A percentile compares a stretch with the other conserved stretches of the same genome.
phyloP scores from a whole-genome alignment of 768 basidiomycete genomes.

The Astraeus odoratus region DNA sequence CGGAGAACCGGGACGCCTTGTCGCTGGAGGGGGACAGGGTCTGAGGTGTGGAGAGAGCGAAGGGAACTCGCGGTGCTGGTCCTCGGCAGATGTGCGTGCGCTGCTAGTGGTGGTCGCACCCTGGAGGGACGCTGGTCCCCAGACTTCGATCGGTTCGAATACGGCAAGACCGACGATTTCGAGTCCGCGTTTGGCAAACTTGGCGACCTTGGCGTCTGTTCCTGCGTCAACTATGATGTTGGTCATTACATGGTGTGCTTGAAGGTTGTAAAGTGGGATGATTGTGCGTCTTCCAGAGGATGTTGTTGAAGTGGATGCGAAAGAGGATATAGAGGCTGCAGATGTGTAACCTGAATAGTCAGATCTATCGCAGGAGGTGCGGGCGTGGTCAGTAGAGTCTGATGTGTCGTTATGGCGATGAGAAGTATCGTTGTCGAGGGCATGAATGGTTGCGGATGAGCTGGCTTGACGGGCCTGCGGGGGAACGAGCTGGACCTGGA shows the following conservation, averaged over 20 bases:
- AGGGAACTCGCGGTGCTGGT: conserved; percentile 16
- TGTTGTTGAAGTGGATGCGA: conserved; percentile 37
- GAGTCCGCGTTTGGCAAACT: conserved; percentile 63
- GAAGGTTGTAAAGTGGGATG: conserved; percentile 81
- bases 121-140: conserved; percentile 24
- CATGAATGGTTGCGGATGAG: conserved; percentile 33
- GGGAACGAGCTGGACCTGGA: conserved; percentile 89
- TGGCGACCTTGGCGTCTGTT: conserved; percentile 80
- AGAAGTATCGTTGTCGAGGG: conserved; percentile 38
- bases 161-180: conserved; percentile 73
- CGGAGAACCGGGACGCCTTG: conserved; percentile 10
- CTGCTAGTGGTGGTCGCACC: conserved; percentile 9
- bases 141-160: conserved; percentile 79
- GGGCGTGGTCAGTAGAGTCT: conserved; percentile 19
- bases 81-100: conserved; percentile 27
- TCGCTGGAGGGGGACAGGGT: not conserved
- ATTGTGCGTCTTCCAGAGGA: conserved; percentile 59
- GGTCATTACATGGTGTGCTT: conserved; percentile 82
- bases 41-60: not conserved
- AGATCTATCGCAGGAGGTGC: conserved; percentile 43
- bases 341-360: conserved; percentile 50
- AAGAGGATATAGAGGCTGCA: conserved; percentile 33
- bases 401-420: conserved; percentile 21
- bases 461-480: conserved; percentile 37
- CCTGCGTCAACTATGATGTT: conserved; percentile 85